These are phyloP conservation scores for Sporothrix curviconia DNA, from an alignment of 2,329 filamentous ascomycete species.

Conservation along the genomic window DNA sequence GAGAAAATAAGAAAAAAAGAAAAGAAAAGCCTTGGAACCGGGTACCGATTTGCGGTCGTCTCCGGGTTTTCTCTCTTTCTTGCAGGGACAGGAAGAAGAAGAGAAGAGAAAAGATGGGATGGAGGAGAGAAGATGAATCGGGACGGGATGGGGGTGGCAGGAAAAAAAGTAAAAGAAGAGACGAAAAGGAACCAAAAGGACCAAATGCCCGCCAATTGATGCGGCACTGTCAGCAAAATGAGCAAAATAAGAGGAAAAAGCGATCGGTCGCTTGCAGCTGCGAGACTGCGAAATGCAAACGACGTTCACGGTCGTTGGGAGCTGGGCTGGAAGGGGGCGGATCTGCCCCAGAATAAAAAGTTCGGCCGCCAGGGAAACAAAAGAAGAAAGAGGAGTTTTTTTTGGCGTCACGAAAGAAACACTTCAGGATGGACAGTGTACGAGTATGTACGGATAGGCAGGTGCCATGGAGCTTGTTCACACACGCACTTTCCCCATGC, in stretches of 20 bases:
- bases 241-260: too few species aligned
- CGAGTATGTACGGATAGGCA: too few species aligned
- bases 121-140: background rate
- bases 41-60: too few species aligned
- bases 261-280: too few species aligned
- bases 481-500: too few species aligned
- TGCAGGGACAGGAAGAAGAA: background rate
- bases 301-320: background rate
- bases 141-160: background rate
- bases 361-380: background rate
- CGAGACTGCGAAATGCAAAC: background rate
- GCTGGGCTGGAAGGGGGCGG: background rate
- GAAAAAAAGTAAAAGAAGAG: background rate
- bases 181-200: background rate
- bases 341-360: too few species aligned
- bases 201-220: too few species aligned
- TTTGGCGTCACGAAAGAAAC: background rate
- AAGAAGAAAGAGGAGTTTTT: background rate
- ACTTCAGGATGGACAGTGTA: background rate
- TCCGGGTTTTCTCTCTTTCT: background rate
- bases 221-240: constrained; percentile 9
- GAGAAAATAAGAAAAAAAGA: background rate
- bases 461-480: too few species aligned
- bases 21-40: background rate
- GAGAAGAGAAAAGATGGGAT: background rate